These are phyloP conservation scores for Talaromyces nanjingensis DNA, from an alignment of 495 filamentous ascomycete genomes.

Conservation along the genomic window DNA sequence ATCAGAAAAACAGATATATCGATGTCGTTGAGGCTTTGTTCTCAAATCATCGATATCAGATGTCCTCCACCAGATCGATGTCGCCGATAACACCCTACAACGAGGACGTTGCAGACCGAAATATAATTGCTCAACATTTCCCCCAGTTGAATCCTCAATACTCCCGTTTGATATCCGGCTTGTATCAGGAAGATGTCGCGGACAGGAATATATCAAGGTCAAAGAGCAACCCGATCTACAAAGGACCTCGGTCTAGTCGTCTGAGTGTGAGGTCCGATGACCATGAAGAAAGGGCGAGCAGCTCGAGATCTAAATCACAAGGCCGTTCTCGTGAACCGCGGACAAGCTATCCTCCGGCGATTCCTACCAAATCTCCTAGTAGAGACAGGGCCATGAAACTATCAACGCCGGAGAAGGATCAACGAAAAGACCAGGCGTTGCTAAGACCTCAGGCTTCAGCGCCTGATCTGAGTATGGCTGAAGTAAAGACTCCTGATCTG, in stretches of 20 bases:
- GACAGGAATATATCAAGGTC: slow-evolving; percentile 34
- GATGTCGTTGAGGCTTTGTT: slow-evolving; percentile 36
- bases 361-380: neutral
- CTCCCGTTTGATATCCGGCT: slow-evolving; percentile 24
- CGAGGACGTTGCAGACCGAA: slow-evolving; percentile 42
- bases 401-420: neutral
- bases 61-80: slow-evolving; percentile 16
- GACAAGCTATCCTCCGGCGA: slow-evolving; percentile 3
- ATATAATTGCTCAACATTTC: slow-evolving; percentile 23
- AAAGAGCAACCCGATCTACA: slow-evolving; percentile 8
- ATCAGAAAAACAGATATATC: slow-evolving; percentile 25
- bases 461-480: neutral
- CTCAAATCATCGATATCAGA: slow-evolving; percentile 23
- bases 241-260: slow-evolving; percentile 1
- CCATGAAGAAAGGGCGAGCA: neutral
- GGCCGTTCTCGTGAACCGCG: slow-evolving; percentile 1
- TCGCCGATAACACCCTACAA: slow-evolving; percentile 36
- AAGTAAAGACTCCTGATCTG: slow-evolving; percentile 5
- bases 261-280: neutral
- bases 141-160: slow-evolving; percentile 3
- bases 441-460: slow-evolving; percentile 8
- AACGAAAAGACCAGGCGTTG: neutral
- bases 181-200: slow-evolving; percentile 40
- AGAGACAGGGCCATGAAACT: neutral
- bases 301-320: neutral